Conservation (phyloP, 306 rosid genomes). For the Vachellia collinsii region DNA sequence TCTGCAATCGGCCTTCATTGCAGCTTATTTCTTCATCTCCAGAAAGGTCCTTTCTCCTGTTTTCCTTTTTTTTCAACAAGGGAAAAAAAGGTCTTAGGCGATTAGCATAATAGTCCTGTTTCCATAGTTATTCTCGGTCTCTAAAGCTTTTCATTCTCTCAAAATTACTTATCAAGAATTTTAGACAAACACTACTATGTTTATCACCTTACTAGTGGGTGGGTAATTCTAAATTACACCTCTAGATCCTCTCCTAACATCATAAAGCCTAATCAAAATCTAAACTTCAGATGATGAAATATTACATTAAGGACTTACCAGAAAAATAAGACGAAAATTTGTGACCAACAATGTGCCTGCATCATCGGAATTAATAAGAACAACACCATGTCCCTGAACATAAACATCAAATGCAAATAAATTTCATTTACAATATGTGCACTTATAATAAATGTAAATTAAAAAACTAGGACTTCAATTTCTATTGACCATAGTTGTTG, state of each 20-base stretch:
- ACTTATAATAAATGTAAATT: slow-evolving; percentile 22
- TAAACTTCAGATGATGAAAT: slow-evolving; percentile 31
- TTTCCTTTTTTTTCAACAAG: neutral
- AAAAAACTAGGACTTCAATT: slow-evolving; percentile 13
- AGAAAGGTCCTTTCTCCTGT: neutral
- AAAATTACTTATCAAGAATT: neutral
- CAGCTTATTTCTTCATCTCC: neutral
- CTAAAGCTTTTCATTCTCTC: slow-evolving; percentile 11
- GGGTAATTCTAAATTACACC: slow-evolving; percentile 28
- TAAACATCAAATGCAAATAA: slow-evolving; percentile 36
- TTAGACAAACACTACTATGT: neutral
- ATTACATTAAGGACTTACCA: slow-evolving; percentile 60
- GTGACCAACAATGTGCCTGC: slow-evolving; percentile 90
- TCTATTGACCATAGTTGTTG: neutral
- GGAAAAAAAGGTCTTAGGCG: neutral
- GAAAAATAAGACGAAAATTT: slow-evolving; percentile 87
- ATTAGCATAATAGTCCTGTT: neutral
- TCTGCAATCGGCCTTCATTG: neutral
- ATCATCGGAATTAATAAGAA: slow-evolving; percentile 88
- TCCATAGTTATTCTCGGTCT: neutral
- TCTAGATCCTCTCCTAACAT: slow-evolving; percentile 22
- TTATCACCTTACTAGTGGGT: slow-evolving; percentile 19
- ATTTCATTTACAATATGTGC: slow-evolving; percentile 24
- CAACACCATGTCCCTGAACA: slow-evolving; percentile 90
- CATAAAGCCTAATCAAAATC: slow-evolving; percentile 26